Conservation (phyloP, 73 alveolate species). For the Tetrahymena elliotti region DNA sequence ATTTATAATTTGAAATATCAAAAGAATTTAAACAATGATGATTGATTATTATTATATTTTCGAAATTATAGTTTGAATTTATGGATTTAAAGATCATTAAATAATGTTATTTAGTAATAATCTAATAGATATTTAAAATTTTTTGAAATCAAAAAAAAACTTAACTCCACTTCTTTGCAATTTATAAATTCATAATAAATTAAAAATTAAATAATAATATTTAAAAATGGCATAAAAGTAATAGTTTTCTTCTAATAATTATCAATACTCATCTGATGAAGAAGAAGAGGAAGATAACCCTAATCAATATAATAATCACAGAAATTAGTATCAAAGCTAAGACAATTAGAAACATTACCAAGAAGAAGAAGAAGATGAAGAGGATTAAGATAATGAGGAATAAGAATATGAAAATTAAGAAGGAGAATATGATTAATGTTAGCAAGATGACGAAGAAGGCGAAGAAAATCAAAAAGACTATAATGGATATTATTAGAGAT, state of each 20-base stretch:
- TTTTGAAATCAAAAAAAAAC: neutral
- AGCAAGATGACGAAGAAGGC: neutral
- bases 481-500: neutral
- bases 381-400: neutral
- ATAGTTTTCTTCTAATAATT: neutral
- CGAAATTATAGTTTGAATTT: neutral
- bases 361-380: neutral
- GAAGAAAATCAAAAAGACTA: neutral
- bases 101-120: neutral
- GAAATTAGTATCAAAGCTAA: neutral
- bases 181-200: neutral
- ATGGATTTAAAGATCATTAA: neutral
- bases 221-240: neutral
- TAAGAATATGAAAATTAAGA: neutral
- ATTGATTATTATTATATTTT: neutral
- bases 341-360: neutral
- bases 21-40: neutral
- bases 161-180: neutral
- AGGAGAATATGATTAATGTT: neutral
- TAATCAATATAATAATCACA: neutral
- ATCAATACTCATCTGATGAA: neutral
- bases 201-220: neutral
- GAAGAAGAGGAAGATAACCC: conserved; percentile 3
- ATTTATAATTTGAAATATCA: neutral
- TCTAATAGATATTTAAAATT: neutral